A percentile compares a stretch with the other conserved stretches of the same genome.
phyloP scores from a whole-genome alignment of 2,329 filamentous ascomycete species.

The Trichoderma semiorbis region DNA sequence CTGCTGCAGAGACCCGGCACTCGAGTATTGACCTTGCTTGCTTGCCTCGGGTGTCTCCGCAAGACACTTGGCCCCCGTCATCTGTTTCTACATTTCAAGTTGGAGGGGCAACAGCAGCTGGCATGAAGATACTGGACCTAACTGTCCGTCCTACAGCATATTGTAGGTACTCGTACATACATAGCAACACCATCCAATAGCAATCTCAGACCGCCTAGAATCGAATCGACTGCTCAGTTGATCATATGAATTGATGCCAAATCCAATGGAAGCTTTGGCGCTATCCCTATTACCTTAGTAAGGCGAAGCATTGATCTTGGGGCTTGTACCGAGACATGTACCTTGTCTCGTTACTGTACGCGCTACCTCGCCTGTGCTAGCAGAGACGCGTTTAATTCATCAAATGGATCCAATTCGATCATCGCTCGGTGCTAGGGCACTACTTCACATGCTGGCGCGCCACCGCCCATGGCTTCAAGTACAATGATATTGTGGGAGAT shows the following conservation, averaged over 20 bases:
- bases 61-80: not conserved
- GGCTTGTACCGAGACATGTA: not conserved
- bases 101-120: slow-evolving; percentile 9
- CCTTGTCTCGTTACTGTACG: not conserved
- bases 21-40: not conserved
- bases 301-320: not conserved
- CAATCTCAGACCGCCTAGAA: not conserved
- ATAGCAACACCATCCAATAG: not conserved
- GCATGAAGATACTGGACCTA: not conserved
- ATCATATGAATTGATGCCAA: not conserved
- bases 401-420: not conserved
- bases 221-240: not conserved
- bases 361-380: not conserved
- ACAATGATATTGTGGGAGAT: not conserved
- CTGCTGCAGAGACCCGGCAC: not conserved
- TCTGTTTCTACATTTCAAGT: not conserved
- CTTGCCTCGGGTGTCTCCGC: not conserved
- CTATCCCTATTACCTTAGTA: not conserved
- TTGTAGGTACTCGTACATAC: too few species aligned
- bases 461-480: not conserved
- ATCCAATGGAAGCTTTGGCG: not conserved
- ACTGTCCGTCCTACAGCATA: not conserved
- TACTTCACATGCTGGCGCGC: not conserved
- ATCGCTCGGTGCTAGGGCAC: not conserved
- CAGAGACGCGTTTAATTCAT: not conserved